A percentile compares a stretch with the other conserved stretches of the same genome.
These are phyloP conservation scores for Salix suchowensis DNA, from an alignment of 345 rosid genomes.

Conservation along the genomic window DNA sequence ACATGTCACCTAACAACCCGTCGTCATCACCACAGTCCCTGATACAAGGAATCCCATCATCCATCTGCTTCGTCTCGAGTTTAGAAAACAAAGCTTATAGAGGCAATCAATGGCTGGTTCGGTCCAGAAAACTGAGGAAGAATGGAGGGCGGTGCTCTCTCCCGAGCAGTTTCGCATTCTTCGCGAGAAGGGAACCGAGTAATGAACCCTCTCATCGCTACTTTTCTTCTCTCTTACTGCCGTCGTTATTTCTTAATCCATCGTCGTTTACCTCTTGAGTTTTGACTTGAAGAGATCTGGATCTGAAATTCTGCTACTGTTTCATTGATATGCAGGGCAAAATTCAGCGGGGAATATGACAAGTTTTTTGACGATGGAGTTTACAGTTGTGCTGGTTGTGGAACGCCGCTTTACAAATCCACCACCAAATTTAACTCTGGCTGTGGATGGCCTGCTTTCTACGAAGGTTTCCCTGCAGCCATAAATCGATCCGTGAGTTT, in stretches of 20 bases:
- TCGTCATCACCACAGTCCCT: too few relatives aligned
- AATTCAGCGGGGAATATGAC: conserved; percentile 27
- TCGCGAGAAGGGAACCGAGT: conserved; percentile 28
- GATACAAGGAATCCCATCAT: too few relatives aligned
- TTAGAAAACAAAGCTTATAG: too few relatives aligned
- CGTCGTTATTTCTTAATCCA: too few relatives aligned
- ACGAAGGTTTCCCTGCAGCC: conserved; percentile 28
- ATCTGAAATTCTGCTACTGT: background rate
- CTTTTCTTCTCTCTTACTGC: background rate
- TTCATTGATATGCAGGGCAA: conserved; percentile 6
- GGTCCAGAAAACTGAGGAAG: conserved; percentile 19
- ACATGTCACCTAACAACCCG: background rate
- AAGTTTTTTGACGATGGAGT: conserved; percentile 21
- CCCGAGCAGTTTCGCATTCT: conserved; percentile 27
- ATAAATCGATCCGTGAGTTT: conserved; percentile 20
- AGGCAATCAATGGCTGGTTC: background rate
- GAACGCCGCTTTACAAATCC: conserved; percentile 25
- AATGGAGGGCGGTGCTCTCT: conserved; percentile 24
- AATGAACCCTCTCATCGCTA: background rate
- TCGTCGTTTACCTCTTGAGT: too few relatives aligned
- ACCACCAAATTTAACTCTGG: conserved; percentile 22
- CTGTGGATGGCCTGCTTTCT: conserved; percentile 31
- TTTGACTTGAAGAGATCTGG: background rate
- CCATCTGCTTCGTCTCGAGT: too few relatives aligned
- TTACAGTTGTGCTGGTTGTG: conserved; percentile 23